These are phyloP conservation scores for Leccinellum albellum DNA, from an alignment of 768 basidiomycete genomes.

Conservation along the genomic window DNA sequence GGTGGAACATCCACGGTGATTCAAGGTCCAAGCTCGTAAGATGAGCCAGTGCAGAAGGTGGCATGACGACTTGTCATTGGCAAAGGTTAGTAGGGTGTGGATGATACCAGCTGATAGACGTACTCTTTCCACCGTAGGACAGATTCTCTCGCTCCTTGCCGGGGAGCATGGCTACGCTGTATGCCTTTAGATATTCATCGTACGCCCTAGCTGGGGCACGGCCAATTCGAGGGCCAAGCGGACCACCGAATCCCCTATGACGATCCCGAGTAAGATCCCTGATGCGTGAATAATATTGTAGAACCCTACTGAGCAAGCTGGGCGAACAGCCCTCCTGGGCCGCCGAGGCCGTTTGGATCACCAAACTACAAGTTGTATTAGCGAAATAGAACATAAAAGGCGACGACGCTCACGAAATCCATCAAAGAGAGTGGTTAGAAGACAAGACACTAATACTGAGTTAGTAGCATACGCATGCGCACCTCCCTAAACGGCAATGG, in stretches of 20 bases:
- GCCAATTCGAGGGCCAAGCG: conserved; percentile 43
- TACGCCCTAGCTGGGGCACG: conserved; percentile 67
- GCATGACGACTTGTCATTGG: conserved; percentile 80
- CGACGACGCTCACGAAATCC: conserved; percentile 35
- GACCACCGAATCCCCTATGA: conserved; percentile 51
- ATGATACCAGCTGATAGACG: conserved; percentile 36
- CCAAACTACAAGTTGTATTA: conserved; percentile 33
- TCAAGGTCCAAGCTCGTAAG: conserved; percentile 86
- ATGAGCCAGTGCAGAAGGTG: conserved; percentile 87
- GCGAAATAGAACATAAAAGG: background rate
- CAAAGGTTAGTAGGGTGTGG: conserved; percentile 7
- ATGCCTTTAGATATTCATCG: conserved; percentile 91
- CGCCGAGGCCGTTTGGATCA: conserved; percentile 33
- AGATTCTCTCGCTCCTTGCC: conserved; percentile 84
- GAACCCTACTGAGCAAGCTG: conserved; percentile 59
- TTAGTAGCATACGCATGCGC: conserved; percentile 34
- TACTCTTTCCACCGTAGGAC: conserved; percentile 96
- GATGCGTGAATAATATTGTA: background rate
- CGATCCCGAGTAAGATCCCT: conserved; percentile 16
- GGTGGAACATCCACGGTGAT: conserved; percentile 92
- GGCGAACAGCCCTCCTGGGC: conserved; percentile 58
- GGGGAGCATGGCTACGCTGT: conserved; percentile 91
- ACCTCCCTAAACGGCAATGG: conserved; percentile 26
- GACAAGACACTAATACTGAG: no score
- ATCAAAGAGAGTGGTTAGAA: conserved; percentile 28